Evolutionary conservation across 2,329 filamentous ascomycete genomes (phyloP).

Genomic region (Beauveria medogensis): DNA sequence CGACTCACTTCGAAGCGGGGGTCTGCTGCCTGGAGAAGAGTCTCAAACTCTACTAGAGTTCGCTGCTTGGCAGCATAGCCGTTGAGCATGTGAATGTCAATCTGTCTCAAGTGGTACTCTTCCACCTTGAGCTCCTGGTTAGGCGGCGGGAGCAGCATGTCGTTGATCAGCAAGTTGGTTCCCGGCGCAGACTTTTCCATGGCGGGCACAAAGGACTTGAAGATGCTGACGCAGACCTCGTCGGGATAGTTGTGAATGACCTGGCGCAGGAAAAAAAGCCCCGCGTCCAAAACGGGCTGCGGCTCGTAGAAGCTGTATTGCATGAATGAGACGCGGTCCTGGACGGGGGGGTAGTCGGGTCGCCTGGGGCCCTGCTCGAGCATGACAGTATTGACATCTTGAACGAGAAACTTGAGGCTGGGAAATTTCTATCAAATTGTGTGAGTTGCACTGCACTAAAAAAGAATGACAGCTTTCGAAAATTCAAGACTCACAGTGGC

Average conservation of each 20-base stretch:
- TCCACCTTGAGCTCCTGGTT: background rate
- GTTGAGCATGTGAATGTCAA: conserved; percentile 21
- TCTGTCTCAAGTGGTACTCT: conserved; percentile 17
- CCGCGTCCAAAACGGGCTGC: conserved; percentile 15
- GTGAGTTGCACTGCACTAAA: background rate
- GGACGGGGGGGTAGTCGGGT: conserved; percentile 8
- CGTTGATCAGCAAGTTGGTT: conserved; percentile 19
- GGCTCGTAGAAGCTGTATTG: conserved; percentile 20
- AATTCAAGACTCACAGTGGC: background rate
- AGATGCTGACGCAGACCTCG: conserved; percentile 18
- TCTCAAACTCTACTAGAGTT: conserved; percentile 16
- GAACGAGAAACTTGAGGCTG: conserved; percentile 19
- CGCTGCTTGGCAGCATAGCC: conserved; percentile 19
- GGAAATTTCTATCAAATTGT: conserved; percentile 11
- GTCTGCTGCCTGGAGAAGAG: background rate
- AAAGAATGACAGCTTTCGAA: background rate
- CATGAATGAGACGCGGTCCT: conserved; percentile 14
- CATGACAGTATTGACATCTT: conserved; percentile 17
- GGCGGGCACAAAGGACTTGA: conserved; percentile 18
- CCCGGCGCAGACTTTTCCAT: conserved; percentile 15
- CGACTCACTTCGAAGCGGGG: background rate
- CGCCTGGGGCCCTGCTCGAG: conserved; percentile 14
- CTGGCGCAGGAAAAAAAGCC: conserved; percentile 19
- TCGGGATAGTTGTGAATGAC: conserved; percentile 19
- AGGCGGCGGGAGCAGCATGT: conserved; percentile 15